Conservation (phyloP, 495 filamentous ascomycete species). For the Copromyces sp. region DNA sequence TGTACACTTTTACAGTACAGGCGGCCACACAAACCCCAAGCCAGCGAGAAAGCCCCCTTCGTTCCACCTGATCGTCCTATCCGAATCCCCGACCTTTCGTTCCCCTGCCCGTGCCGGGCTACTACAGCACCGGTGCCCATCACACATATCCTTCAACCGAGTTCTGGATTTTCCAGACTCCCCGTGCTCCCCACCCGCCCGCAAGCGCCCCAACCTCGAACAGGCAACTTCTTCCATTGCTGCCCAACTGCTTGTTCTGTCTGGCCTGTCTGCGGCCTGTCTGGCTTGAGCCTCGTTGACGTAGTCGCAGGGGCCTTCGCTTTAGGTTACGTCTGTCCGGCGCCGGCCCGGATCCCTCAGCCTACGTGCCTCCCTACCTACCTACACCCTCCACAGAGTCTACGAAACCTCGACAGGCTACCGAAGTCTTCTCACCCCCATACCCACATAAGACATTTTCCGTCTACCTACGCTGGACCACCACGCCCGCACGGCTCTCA, state of each 20-base stretch:
- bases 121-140: constrained; percentile 12
- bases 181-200: constrained; percentile 14
- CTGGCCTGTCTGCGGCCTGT: constrained; percentile 5
- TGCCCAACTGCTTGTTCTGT: constrained; percentile 19
- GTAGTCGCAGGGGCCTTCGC: not conserved
- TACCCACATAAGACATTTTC: not conserved
- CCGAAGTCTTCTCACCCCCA: not conserved
- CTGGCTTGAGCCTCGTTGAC: constrained; percentile 4
- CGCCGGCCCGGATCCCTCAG: not conserved
- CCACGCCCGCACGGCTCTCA: not conserved
- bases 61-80: constrained; percentile 1
- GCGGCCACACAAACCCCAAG: not conserved
- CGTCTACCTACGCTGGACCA: not conserved
- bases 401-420: not conserved
- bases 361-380: not conserved
- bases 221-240: constrained; percentile 16
- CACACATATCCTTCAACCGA: constrained; percentile 14
- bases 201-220: constrained; percentile 4
- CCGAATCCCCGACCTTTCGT: not conserved
- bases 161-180: constrained; percentile 7
- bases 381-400: not conserved
- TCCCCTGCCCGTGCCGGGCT: constrained; percentile 3
- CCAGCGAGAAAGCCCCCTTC: not conserved
- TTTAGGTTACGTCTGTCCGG: not conserved
- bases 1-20: not conserved